These are phyloP conservation scores for Mallotus repandus DNA, from an alignment of 441 rosid species.

Conservation along the genomic window DNA sequence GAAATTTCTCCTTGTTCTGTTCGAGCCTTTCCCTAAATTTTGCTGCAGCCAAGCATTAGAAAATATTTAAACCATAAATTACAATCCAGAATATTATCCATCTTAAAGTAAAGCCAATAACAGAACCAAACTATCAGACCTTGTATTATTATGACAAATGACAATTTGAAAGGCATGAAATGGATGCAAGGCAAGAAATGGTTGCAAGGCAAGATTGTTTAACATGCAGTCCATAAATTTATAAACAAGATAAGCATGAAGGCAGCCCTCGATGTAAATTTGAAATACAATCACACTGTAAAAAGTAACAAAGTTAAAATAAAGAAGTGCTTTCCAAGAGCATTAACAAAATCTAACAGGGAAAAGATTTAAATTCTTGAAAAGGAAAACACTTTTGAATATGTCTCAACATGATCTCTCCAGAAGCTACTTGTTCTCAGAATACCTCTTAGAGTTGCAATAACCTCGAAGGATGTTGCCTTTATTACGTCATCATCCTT, in stretches of 20 bases:
- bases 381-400: conserved; percentile 62
- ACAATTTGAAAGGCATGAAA: background rate
- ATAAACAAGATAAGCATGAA: background rate
- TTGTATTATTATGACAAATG: background rate
- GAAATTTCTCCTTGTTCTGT: conserved; percentile 74
- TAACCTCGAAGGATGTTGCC: conserved; percentile 97
- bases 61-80: conserved; percentile 14
- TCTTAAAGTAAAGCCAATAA: background rate
- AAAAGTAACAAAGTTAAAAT: background rate
- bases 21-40: conserved; percentile 83
- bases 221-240: background rate
- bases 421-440: conserved; percentile 87
- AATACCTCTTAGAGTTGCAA: conserved; percentile 94
- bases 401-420: conserved; percentile 98
- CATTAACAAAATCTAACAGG: too few species aligned
- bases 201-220: background rate
- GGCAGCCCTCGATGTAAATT: background rate
- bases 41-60: conserved; percentile 51
- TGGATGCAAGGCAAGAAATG: too few species aligned
- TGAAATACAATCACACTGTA: background rate
- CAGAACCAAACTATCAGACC: background rate
- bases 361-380: conserved; percentile 2
- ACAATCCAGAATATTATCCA: conserved; percentile 3
- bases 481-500: conserved; percentile 98
- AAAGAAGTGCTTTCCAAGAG: conserved; percentile 4